These are phyloP conservation scores for Exserohilum rostratum DNA, from an alignment of 2,329 filamentous ascomycete genomes.

Conservation along the genomic window DNA sequence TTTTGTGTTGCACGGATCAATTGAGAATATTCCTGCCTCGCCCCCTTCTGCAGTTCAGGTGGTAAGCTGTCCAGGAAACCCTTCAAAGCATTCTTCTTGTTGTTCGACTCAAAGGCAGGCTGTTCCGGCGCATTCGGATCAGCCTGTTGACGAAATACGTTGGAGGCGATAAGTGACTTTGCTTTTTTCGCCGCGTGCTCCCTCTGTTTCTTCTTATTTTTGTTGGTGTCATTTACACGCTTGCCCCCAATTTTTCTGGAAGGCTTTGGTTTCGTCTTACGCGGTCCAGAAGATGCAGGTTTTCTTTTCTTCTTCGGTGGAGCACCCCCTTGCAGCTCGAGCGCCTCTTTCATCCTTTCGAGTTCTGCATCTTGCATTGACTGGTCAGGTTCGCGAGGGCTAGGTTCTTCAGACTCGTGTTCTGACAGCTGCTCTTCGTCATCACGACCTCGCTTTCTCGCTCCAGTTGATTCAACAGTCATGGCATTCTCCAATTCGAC, in stretches of 20 bases:
- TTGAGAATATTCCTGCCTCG: slow-evolving; percentile 47
- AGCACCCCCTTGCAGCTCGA: slow-evolving; percentile 30
- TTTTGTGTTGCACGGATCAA: slow-evolving; percentile 49
- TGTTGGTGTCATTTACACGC: no score
- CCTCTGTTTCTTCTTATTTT: slow-evolving; percentile 26
- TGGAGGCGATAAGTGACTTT: slow-evolving; percentile 32
- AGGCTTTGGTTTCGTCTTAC: neutral
- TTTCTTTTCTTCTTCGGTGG: slow-evolving; percentile 38
- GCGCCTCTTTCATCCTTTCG: slow-evolving; percentile 36
- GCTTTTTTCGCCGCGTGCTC: slow-evolving; percentile 27
- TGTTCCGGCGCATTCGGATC: slow-evolving; percentile 26
- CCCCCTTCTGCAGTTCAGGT: slow-evolving; percentile 40
- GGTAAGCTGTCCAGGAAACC: slow-evolving; percentile 50
- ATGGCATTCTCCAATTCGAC: slow-evolving; percentile 36
- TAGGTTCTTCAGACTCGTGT: slow-evolving; percentile 9
- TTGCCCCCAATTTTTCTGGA: slow-evolving; percentile 14
- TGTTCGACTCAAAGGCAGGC: slow-evolving; percentile 29
- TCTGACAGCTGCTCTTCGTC: slow-evolving; percentile 17
- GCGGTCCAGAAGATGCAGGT: no score
- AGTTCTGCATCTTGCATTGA: slow-evolving; percentile 39
- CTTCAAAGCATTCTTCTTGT: slow-evolving; percentile 46
- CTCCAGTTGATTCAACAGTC: slow-evolving; percentile 23
- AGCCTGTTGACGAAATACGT: slow-evolving; percentile 45
- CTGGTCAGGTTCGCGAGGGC: neutral
- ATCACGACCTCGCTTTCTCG: slow-evolving; percentile 25